These are phyloP conservation scores for Penicillium sclerotigenum DNA, from an alignment of 2,329 filamentous ascomycete species.

Conservation along the genomic window DNA sequence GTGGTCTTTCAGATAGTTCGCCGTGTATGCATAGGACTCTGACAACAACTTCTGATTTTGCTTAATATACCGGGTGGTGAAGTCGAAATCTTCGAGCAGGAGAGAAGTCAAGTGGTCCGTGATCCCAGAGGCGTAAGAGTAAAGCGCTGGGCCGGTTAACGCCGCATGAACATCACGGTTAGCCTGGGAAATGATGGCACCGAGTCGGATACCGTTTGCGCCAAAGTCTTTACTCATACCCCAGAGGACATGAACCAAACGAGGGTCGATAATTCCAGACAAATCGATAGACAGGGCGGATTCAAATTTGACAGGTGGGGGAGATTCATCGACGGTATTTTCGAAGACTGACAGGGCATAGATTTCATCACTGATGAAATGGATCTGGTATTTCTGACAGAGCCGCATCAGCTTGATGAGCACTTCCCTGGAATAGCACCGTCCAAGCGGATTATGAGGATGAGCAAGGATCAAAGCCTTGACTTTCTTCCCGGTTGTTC, in stretches of 20 bases:
- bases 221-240: constrained; percentile 54
- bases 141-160: constrained; percentile 42
- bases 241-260: constrained; percentile 52
- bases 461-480: constrained; percentile 51
- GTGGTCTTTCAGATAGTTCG: constrained; percentile 38
- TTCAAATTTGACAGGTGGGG: constrained; percentile 39
- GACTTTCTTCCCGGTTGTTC: constrained; percentile 41
- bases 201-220: constrained; percentile 55
- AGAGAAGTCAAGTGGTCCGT: constrained; percentile 39
- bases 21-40: constrained; percentile 41
- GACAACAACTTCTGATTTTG: constrained; percentile 45
- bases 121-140: constrained; percentile 49
- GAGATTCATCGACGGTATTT: constrained; percentile 34
- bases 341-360: constrained; percentile 55
- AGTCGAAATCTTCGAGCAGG: constrained; percentile 46
- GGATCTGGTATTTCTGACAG: constrained; percentile 51
- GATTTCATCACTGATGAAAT: constrained; percentile 59
- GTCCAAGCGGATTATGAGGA: constrained; percentile 53
- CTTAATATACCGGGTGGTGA: constrained; percentile 45
- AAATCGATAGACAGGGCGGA: constrained; percentile 48
- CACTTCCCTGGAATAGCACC: constrained; percentile 45
- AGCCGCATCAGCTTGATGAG: constrained; percentile 47
- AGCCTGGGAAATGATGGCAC: constrained; percentile 49
- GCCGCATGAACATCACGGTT: constrained; percentile 43
- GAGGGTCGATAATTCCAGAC: constrained; percentile 47